These are phyloP conservation scores for Tuber aestivum DNA, from an alignment of 495 filamentous ascomycete species.

Conservation along the genomic window DNA sequence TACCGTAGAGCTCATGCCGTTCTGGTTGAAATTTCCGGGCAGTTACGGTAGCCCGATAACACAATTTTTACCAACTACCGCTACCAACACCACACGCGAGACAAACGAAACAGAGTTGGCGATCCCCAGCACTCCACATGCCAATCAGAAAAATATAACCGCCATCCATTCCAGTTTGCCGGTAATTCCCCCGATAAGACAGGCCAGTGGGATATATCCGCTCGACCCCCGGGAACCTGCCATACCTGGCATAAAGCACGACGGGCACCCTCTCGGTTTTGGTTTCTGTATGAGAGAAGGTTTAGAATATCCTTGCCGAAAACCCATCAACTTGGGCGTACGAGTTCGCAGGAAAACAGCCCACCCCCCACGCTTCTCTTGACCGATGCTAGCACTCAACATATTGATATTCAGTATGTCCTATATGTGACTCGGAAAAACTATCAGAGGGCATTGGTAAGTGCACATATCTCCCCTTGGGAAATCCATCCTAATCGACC, in stretches of 20 bases:
- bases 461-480: background rate
- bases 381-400: background rate
- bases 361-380: background rate
- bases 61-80: background rate
- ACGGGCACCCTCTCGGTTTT: too few species aligned
- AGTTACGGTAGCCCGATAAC: background rate
- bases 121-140: background rate
- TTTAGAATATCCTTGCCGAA: background rate
- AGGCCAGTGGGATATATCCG: background rate
- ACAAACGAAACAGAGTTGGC: background rate
- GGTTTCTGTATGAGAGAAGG: background rate
- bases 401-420: background rate
- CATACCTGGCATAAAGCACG: background rate
- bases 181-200: background rate
- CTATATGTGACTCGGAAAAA: background rate
- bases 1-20: background rate
- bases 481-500: background rate
- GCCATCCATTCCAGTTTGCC: background rate
- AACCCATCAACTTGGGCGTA: background rate
- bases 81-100: background rate
- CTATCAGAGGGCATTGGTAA: background rate
- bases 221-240: too few species aligned
- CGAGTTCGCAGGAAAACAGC: background rate
- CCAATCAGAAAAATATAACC: background rate
- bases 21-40: background rate